A percentile compares a stretch with the other conserved stretches of the same genome.
Evolutionary conservation across 345 rosid genomes (phyloP).

Genomic region (Hirschfeldia incana): DNA sequence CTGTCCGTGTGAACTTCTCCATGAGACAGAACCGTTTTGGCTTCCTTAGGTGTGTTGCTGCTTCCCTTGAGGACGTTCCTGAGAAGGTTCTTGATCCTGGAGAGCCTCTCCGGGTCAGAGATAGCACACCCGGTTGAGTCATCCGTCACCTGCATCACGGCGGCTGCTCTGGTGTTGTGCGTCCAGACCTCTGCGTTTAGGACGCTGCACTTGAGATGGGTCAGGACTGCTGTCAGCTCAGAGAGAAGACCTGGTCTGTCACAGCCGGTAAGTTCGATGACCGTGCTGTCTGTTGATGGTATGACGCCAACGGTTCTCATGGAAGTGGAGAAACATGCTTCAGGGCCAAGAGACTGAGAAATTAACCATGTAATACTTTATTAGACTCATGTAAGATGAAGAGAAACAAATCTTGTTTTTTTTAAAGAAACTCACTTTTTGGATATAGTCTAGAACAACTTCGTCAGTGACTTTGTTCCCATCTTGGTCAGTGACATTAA

Average conservation of each 20-base stretch:
- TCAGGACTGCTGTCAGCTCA: slow-evolving; percentile 82
- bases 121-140: slow-evolving; percentile 66
- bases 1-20: slow-evolving; percentile 71
- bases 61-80: slow-evolving; percentile 69
- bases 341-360: slow-evolving; percentile 73
- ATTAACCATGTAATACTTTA: slow-evolving; percentile 17
- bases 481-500: slow-evolving; percentile 82
- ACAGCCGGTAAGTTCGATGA: slow-evolving; percentile 80
- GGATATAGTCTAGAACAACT: slow-evolving; percentile 69
- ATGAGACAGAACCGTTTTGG: slow-evolving; percentile 69
- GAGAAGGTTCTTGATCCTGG: slow-evolving; percentile 66
- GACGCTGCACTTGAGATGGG: slow-evolving; percentile 78
- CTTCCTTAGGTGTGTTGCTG: slow-evolving; percentile 52
- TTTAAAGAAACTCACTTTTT: slow-evolving; percentile 50
- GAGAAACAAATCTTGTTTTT: slow-evolving; percentile 19
- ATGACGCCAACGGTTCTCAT: slow-evolving; percentile 71
- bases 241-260: slow-evolving; percentile 94
- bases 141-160: slow-evolving; percentile 86
- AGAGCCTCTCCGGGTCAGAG: slow-evolving; percentile 60
- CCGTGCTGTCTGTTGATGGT: slow-evolving; percentile 66
- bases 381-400: slow-evolving; percentile 17
- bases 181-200: slow-evolving; percentile 93
- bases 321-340: slow-evolving; percentile 70
- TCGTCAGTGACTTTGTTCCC: slow-evolving; percentile 82
- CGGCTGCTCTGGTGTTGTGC: slow-evolving; percentile 86